Conservation (phyloP, 1,284 basidiomycete species). For the Ganoderma sp. region DNA sequence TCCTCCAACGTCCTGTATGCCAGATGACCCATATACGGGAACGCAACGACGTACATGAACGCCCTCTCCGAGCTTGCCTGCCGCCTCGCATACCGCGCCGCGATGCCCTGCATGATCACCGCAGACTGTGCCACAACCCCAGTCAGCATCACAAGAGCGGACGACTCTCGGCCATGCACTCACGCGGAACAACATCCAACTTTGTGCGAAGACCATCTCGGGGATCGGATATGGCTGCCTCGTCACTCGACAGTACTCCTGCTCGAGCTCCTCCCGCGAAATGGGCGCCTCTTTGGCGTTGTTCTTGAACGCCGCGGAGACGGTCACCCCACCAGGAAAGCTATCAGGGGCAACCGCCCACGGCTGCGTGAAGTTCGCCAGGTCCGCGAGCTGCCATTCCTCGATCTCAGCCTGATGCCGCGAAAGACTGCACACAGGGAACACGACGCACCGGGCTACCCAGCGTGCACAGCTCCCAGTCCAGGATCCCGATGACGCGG, state of each 20-base stretch:
- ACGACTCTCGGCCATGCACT: too few species aligned
- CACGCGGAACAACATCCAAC: slow-evolving; percentile 90
- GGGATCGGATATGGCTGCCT: slow-evolving; percentile 71
- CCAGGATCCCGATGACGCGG: slow-evolving; percentile 90
- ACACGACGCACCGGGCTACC: slow-evolving; percentile 71
- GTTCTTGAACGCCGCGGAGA: slow-evolving; percentile 64
- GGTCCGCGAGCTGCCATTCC: slow-evolving; percentile 79
- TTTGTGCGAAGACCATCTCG: slow-evolving; percentile 79
- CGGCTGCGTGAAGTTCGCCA: slow-evolving; percentile 88
- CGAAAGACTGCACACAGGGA: slow-evolving; percentile 8
- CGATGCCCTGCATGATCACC: slow-evolving; percentile 92
- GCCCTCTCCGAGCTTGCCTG: slow-evolving; percentile 33
- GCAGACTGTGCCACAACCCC: slow-evolving; percentile 63
- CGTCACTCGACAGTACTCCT: slow-evolving; percentile 71
- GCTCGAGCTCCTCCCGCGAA: slow-evolving; percentile 75
- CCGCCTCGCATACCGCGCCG: slow-evolving; percentile 63
- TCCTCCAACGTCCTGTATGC: slow-evolving; percentile 30
- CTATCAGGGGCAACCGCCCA: slow-evolving; percentile 69
- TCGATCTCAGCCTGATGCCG: not conserved
- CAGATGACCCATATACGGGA: slow-evolving; percentile 31
- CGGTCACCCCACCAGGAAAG: slow-evolving; percentile 29
- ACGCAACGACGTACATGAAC: slow-evolving; percentile 27
- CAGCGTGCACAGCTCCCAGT: slow-evolving; percentile 96
- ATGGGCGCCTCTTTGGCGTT: slow-evolving; percentile 64
- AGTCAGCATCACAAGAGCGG: not conserved